phyloP scores from a whole-genome alignment of 2,329 filamentous ascomycete species.

The Aotearoamyces nothofagi region DNA sequence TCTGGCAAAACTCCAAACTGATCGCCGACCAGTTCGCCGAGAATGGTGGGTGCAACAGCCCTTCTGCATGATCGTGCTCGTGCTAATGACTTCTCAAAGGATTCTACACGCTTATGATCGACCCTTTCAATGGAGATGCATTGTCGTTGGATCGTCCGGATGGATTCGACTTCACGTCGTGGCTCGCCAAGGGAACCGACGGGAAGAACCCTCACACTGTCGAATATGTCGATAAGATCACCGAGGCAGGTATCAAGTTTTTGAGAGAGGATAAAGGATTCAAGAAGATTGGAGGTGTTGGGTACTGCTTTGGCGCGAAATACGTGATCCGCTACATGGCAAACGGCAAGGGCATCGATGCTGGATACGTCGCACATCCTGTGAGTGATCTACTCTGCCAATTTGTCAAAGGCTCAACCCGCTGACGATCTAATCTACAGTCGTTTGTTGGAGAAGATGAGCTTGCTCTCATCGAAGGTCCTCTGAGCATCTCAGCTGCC shows the following conservation, averaged over 20 bases:
- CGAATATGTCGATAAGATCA: conserved; percentile 21
- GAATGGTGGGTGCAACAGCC: conserved; percentile 42
- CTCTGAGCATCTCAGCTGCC: conserved; percentile 40
- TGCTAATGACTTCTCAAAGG: too few relatives aligned
- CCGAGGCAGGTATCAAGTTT: conserved; percentile 36
- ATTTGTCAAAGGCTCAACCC: background rate
- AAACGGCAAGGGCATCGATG: conserved; percentile 45
- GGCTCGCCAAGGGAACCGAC: conserved; percentile 21
- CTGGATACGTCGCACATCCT: conserved; percentile 62
- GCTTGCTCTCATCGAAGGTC: conserved; percentile 47
- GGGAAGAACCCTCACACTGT: conserved; percentile 19
- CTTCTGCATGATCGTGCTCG: too few relatives aligned
- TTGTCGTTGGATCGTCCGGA: conserved; percentile 34
- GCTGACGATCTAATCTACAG: background rate
- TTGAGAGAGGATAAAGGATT: conserved; percentile 38
- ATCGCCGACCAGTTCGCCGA: conserved; percentile 60
- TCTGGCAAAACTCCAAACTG: conserved; percentile 38
- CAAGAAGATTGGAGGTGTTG: conserved; percentile 46
- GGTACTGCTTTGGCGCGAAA: conserved; percentile 68
- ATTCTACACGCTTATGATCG: conserved; percentile 35
- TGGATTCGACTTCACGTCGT: conserved; percentile 28
- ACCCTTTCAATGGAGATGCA: conserved; percentile 51
- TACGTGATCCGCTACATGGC: conserved; percentile 57
- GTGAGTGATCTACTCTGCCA: background rate
- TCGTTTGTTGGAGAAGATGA: conserved; percentile 57